These are phyloP conservation scores for Ramaria rubella DNA, from an alignment of 768 basidiomycete genomes.

Conservation along the genomic window DNA sequence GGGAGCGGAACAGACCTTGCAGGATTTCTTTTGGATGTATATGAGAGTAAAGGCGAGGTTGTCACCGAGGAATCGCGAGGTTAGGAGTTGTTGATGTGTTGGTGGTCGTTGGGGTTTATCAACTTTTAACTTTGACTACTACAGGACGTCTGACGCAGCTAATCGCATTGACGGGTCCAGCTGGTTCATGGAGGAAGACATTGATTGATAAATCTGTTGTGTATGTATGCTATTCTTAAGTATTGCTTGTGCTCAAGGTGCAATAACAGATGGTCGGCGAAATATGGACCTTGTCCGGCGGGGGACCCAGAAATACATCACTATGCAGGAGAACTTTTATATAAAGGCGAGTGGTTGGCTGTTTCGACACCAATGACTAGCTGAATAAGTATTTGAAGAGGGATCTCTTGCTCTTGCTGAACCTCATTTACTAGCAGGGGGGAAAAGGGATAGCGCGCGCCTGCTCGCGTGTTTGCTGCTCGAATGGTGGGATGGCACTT, in stretches of 20 bases:
- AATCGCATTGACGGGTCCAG: slow-evolving; percentile 74
- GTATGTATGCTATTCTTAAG: slow-evolving; percentile 40
- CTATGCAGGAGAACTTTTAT: slow-evolving; percentile 83
- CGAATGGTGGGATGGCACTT: slow-evolving; percentile 52
- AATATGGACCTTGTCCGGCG: slow-evolving; percentile 67
- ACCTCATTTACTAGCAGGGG: slow-evolving; percentile 74
- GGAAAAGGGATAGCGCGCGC: slow-evolving; percentile 83
- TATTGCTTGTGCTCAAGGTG: not conserved
- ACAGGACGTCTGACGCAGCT: slow-evolving; percentile 85
- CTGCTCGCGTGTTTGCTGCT: slow-evolving; percentile 81
- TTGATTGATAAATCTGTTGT: slow-evolving; percentile 77
- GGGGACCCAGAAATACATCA: slow-evolving; percentile 87
- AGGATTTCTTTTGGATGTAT: slow-evolving; percentile 75
- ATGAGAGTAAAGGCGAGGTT: slow-evolving; percentile 62
- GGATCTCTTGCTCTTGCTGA: slow-evolving; percentile 71
- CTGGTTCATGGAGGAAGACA: slow-evolving; percentile 86
- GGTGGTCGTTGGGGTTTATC: not conserved
- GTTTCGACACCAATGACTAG: not conserved
- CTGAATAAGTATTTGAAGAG: slow-evolving; percentile 40
- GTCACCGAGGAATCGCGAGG: slow-evolving; percentile 79
- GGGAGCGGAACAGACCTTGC: slow-evolving; percentile 89
- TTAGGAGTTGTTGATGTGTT: slow-evolving; percentile 31
- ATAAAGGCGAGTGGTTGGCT: slow-evolving; percentile 54
- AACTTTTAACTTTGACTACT: not conserved
- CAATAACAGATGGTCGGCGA: slow-evolving; percentile 74